A percentile compares a stretch with the other conserved stretches of the same genome.
phyloP scores from a whole-genome alignment of 495 filamentous ascomycete genomes.

The Cetradonia linearis region DNA sequence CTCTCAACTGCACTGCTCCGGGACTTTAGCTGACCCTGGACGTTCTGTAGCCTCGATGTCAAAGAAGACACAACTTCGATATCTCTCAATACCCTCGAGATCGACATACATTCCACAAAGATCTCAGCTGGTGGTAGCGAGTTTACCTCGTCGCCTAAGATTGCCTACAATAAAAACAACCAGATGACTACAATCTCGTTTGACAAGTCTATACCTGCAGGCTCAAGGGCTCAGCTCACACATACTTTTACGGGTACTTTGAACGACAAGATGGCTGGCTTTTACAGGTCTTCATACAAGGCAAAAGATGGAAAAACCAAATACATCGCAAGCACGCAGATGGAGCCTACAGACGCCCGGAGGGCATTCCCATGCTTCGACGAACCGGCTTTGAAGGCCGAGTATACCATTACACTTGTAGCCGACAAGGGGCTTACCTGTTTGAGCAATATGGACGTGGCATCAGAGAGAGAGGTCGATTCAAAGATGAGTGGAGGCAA shows the following conservation, averaged over 20 bases:
- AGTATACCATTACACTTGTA: constrained; percentile 87
- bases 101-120: constrained; percentile 70
- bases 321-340: constrained; percentile 95
- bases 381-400: constrained; percentile 92
- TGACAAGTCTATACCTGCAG: constrained; percentile 45
- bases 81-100: constrained; percentile 65
- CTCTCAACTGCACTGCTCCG: neutral
- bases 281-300: constrained; percentile 93
- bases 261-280: constrained; percentile 93
- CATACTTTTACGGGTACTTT: constrained; percentile 71
- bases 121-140: constrained; percentile 42
- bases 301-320: constrained; percentile 60
- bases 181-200: constrained; percentile 55
- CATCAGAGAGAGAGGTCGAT: constrained; percentile 54
- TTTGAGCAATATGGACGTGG: constrained; percentile 69
- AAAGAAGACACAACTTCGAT: constrained; percentile 62
- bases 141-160: constrained; percentile 36
- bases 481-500: constrained; percentile 38
- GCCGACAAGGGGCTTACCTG: constrained; percentile 78
- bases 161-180: constrained; percentile 46
- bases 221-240: constrained; percentile 49
- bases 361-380: constrained; percentile 96
- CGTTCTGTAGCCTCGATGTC: constrained; percentile 54
- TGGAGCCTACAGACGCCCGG: constrained; percentile 90
- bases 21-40: neutral